Conservation (phyloP, 441 rosid species). For the Erysimum cheiri region DNA sequence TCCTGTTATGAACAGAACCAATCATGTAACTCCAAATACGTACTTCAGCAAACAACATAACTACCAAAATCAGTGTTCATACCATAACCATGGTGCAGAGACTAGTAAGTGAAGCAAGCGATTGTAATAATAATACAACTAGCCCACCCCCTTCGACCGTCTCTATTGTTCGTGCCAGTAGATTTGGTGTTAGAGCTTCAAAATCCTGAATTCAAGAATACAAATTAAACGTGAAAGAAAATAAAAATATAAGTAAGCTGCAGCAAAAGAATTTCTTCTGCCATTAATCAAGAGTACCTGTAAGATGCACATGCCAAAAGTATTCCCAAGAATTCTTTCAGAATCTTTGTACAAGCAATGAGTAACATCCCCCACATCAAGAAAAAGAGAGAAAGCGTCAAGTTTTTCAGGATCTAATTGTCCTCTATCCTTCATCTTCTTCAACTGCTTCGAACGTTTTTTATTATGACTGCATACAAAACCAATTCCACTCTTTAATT, state of each 20-base stretch:
- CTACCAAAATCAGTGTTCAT: slow-evolving; percentile 37
- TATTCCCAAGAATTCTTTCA: slow-evolving; percentile 88
- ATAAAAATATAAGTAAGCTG: neutral
- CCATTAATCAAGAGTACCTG: slow-evolving; percentile 55
- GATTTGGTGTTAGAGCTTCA: slow-evolving; percentile 97
- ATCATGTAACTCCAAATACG: slow-evolving; percentile 25
- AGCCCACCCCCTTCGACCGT: slow-evolving; percentile 98
- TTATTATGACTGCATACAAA: slow-evolving; percentile 76
- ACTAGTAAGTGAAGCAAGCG: slow-evolving; percentile 86
- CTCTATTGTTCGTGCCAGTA: slow-evolving; percentile 93
- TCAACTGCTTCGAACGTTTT: slow-evolving; percentile 86
- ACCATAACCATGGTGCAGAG: slow-evolving; percentile 98
- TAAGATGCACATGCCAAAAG: slow-evolving; percentile 93
- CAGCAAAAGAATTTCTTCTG: neutral
- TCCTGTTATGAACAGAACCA: slow-evolving; percentile 67
- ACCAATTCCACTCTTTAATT: slow-evolving; percentile 24
- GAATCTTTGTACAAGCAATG: slow-evolving; percentile 93
- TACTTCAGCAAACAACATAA: slow-evolving; percentile 22
- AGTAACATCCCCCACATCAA: slow-evolving; percentile 81
- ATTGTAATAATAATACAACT: slow-evolving; percentile 77
- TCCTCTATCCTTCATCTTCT: slow-evolving; percentile 91
- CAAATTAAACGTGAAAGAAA: slow-evolving; percentile 1
- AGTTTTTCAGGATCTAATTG: slow-evolving; percentile 90
- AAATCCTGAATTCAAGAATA: slow-evolving; percentile 66
- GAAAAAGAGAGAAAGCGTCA: slow-evolving; percentile 88